Evolutionary conservation across 2,329 filamentous ascomycete species (phyloP).

Genomic region (Truncatella angustata): DNA sequence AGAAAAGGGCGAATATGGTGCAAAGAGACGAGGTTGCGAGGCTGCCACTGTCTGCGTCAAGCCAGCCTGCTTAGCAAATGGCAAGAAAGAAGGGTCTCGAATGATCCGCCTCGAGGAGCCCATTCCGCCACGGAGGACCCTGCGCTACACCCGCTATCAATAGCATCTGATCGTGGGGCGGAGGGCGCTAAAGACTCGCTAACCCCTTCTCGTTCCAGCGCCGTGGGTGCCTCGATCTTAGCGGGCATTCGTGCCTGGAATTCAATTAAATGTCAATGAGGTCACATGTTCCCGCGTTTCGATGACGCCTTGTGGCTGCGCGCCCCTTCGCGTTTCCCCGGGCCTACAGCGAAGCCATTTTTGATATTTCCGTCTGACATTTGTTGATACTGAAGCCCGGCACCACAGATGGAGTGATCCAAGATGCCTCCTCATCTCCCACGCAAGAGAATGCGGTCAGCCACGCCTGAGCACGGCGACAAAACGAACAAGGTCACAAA

Average conservation of each 20-base stretch:
- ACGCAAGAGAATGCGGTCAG: constrained; percentile 62
- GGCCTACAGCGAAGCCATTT: background rate
- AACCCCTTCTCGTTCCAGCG: constrained; percentile 7
- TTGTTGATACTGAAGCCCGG: too few species aligned
- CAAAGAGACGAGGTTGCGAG: constrained; percentile 2
- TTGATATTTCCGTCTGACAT: background rate
- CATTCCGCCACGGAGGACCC: background rate
- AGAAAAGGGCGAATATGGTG: background rate
- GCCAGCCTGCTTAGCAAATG: constrained; percentile 1
- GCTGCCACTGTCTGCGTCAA: constrained; percentile 6
- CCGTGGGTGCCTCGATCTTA: background rate
- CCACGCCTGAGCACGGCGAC: constrained; percentile 34
- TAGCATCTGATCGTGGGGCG: constrained; percentile 5
- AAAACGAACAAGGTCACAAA: constrained; percentile 21
- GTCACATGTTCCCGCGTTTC: constrained; percentile 11
- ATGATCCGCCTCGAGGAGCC: constrained; percentile 3
- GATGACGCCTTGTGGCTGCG: constrained; percentile 1
- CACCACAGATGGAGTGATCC: background rate
- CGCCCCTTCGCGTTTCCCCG: background rate
- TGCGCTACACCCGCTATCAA: background rate
- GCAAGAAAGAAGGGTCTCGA: constrained; percentile 12
- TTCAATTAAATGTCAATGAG: background rate
- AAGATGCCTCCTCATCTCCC: constrained; percentile 67
- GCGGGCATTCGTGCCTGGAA: background rate
- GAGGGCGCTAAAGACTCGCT: constrained; percentile 6